Evolutionary conservation across 2,329 filamentous ascomycete species (phyloP).

Genomic region (Trichoderma pleuroti): DNA sequence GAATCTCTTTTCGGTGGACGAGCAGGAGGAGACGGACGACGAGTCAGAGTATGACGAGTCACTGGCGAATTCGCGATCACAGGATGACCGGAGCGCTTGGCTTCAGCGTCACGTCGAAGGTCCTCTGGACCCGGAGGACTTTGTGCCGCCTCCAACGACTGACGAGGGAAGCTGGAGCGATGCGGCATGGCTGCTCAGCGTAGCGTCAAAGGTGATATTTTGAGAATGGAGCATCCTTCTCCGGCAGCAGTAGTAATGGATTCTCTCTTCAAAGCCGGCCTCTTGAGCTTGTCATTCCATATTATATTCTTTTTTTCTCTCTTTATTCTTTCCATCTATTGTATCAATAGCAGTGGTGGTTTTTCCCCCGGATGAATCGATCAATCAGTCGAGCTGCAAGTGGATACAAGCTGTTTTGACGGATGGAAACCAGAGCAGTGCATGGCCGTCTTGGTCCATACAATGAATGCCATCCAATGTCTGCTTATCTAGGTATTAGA

Average conservation of each 20-base stretch:
- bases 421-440: neutral
- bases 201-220: conserved; percentile 60
- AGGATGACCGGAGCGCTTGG: conserved; percentile 31
- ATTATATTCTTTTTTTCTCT: neutral
- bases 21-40: conserved; percentile 50
- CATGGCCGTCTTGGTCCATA: neutral
- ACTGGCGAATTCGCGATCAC: conserved; percentile 28
- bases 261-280: neutral
- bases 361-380: neutral
- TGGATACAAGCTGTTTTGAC: neutral
- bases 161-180: conserved; percentile 63
- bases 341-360: neutral
- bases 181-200: conserved; percentile 64
- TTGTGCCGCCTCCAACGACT: conserved; percentile 46
- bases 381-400: conserved; percentile 4
- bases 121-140: conserved; percentile 42
- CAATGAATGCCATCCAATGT: neutral
- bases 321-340: neutral
- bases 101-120: conserved; percentile 40
- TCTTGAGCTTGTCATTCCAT: neutral
- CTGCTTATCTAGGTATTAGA: neutral
- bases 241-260: neutral
- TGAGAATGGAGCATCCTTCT: conserved; percentile 26
- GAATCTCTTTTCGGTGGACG: conserved; percentile 60
- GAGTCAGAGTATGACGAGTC: conserved; percentile 36